phyloP scores from a whole-genome alignment of 306 rosid species.

The Urtica urens region DNA sequence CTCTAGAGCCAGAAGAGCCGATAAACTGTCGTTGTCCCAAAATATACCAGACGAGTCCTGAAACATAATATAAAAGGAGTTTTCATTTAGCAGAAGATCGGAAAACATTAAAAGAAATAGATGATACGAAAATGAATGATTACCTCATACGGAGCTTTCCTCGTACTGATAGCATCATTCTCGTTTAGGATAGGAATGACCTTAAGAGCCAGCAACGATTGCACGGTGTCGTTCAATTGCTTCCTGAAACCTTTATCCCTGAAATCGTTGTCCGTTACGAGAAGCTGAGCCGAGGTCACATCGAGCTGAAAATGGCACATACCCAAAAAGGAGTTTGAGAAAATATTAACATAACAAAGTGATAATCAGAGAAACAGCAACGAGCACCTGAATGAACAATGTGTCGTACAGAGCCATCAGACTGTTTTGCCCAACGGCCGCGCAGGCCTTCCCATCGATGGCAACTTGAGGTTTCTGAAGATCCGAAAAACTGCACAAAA shows the following conservation, averaged over 20 bases:
- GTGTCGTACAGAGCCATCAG: constrained; percentile 91
- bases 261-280: constrained; percentile 90
- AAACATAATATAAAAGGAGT: no score
- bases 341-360: background rate
- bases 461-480: constrained; percentile 94
- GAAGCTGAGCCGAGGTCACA: constrained; percentile 88
- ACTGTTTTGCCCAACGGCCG: constrained; percentile 91
- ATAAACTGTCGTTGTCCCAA: constrained; percentile 99
- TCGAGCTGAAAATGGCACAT: constrained; percentile 62
- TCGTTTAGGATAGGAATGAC: constrained; percentile 90
- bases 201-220: constrained; percentile 52
- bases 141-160: constrained; percentile 98
- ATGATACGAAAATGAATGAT: constrained; percentile 1
- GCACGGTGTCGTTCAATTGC: constrained; percentile 71
- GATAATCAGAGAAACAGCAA: constrained; percentile 1
- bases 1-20: constrained; percentile 93
- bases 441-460: constrained; percentile 96
- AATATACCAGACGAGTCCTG: constrained; percentile 99
- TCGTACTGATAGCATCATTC: constrained; percentile 94
- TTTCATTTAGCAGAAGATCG: constrained; percentile 8
- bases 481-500: constrained; percentile 72
- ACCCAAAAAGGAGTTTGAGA: constrained; percentile 7
- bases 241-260: constrained; percentile 82
- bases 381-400: constrained; percentile 75
- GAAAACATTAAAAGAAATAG: constrained; percentile 4